Base-by-base conservation (phyloP, 129 eudicot species). In the Pittosporum tobira region DNA sequence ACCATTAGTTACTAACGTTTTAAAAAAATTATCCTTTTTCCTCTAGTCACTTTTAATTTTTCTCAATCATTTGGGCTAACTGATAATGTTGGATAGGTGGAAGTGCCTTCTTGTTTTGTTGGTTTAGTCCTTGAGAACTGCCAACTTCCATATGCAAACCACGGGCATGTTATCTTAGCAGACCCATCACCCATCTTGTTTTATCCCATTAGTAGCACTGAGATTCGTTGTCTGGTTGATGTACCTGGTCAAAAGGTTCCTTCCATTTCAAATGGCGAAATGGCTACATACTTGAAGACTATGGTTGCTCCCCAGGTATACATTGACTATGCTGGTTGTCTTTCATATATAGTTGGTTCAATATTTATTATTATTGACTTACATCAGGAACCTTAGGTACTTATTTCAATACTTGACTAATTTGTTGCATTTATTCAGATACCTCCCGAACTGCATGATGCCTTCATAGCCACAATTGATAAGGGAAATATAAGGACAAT, bases 21-120 rank as follows among this genome's bases (percentile, higher is more conserved):
- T 7, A 22, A 59, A 26, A 22, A 3, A 6, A 30, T 0, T 18
- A 1, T 55, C 6, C 44, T n/a, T 26, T 45, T 8, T 59, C 21
- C 36, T 40, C 42, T 27, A 9, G 6, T 50, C 23, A 29, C 5
- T 49, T 21, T 18, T n/a, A n/a, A n/a, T 15, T 27, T 14, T 25
- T n/a, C 14, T 12, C 21, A 19, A 30, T 31, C 5, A 12, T 57
- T 11, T 11, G 9, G 2, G 50, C 14, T 48, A 51, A 31, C n/a
- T 31, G 29, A 44, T 22, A 28, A n/a, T 59, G 38, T 48, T 57
- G 13, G 34, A 24, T 52, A 68, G 73, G 63, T 68, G 34, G 73
- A 68, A 26, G 73, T 59, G 47, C 73, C 73, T 27, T 68, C 73
- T 56, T 58, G 66, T 68, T 68, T 68, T 49, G 73, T 68, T 45